Conservation (phyloP, 176 grass and related monocot species). For the Chloris gayana region DNA sequence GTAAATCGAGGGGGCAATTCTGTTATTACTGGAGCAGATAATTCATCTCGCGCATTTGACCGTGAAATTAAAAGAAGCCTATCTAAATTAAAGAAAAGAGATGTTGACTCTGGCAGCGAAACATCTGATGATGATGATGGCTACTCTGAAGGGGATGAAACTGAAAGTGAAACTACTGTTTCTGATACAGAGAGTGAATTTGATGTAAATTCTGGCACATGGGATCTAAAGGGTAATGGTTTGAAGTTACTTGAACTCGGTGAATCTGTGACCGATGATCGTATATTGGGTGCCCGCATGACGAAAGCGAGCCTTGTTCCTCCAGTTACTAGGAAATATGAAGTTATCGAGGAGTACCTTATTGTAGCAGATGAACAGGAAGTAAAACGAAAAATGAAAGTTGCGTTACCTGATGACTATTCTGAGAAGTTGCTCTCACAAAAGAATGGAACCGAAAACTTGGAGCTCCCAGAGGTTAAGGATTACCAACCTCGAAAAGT, state of each 20-base stretch:
- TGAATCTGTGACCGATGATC: conserved; percentile 71
- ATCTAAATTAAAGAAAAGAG: conserved; percentile 94
- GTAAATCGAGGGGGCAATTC: conserved; percentile 62
- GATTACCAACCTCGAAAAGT: conserved; percentile 92
- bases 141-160: conserved; percentile 86
- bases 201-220: conserved; percentile 65
- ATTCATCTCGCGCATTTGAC: conserved; percentile 73
- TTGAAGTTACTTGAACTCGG: conserved; percentile 61
- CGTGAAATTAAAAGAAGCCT: conserved; percentile 98
- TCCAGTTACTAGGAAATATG: conserved; percentile 98
- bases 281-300: conserved; percentile 97
- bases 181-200: conserved; percentile 94
- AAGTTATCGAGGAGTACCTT: conserved; percentile 92
- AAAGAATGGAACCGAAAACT: conserved; percentile 84
- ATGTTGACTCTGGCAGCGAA: conserved; percentile 84
- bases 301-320: conserved; percentile 98
- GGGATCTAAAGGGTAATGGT: conserved; percentile 68
- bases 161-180: conserved; percentile 70
- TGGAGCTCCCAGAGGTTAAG: conserved; percentile 98
- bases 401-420: conserved; percentile 94
- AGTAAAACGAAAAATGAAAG: conserved; percentile 85
- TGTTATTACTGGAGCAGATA: conserved; percentile 48
- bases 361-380: conserved; percentile 94
- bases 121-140: conserved; percentile 88
- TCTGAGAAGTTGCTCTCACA: conserved; percentile 88